A percentile compares a stretch with the other conserved stretches of the same genome.
Evolutionary conservation across 768 basidiomycete species (phyloP).

Genomic region (Chalciporus sphaerocephalus): DNA sequence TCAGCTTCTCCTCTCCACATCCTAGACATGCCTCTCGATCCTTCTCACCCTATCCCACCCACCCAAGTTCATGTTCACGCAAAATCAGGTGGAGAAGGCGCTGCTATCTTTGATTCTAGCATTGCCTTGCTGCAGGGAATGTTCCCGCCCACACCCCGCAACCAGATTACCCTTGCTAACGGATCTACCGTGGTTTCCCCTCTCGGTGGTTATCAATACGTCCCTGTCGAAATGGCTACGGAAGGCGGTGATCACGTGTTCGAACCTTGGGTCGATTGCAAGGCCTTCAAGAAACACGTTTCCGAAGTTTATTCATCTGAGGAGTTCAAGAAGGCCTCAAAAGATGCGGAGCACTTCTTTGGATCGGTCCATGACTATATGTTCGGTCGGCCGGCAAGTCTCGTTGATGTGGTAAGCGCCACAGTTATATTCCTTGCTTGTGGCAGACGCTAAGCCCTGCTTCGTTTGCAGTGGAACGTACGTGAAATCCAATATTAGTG

Average conservation of each 20-base stretch:
- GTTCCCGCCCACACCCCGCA: conserved; percentile 69
- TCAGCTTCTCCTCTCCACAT: conserved; percentile 64
- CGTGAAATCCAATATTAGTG: conserved; percentile 22
- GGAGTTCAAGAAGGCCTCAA: conserved; percentile 56
- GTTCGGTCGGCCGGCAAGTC: conserved; percentile 57
- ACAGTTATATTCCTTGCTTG: neutral
- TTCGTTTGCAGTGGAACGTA: conserved; percentile 64
- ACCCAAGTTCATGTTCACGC: conserved; percentile 69
- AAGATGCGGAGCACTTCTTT: conserved; percentile 63
- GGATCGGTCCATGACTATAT: conserved; percentile 59
- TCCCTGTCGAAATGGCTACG: conserved; percentile 60
- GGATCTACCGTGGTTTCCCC: conserved; percentile 67
- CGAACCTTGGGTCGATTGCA: conserved; percentile 71
- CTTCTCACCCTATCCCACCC: conserved; percentile 53
- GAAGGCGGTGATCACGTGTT: conserved; percentile 63
- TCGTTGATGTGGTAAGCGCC: conserved; percentile 59
- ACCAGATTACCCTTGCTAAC: conserved; percentile 73
- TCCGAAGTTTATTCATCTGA: conserved; percentile 56
- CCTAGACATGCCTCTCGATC: conserved; percentile 60
- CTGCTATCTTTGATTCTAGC: conserved; percentile 78
- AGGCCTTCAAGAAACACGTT: conserved; percentile 63
- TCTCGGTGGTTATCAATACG: conserved; percentile 83
- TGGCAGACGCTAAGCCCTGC: conserved; percentile 11
- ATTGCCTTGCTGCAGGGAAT: conserved; percentile 80
- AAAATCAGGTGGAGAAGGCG: conserved; percentile 77